These are phyloP conservation scores for Phytophthora europaea DNA, from an alignment of 352 stramenopile species.

Conservation along the genomic window DNA sequence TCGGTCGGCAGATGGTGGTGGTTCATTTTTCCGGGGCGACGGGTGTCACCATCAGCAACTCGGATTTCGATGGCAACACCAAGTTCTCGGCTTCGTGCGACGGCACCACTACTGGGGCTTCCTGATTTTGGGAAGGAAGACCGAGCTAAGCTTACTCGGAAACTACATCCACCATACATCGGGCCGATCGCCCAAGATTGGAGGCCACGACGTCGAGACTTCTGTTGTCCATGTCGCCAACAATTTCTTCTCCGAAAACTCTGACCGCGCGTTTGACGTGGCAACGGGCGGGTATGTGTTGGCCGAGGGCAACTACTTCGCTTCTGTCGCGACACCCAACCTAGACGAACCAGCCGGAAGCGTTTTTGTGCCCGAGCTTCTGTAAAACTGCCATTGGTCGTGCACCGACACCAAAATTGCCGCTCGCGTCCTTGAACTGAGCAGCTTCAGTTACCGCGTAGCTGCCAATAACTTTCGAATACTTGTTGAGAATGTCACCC, in stretches of 20 bases:
- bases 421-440: constrained; percentile 6
- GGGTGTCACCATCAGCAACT: constrained; percentile 38
- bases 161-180: constrained; percentile 46
- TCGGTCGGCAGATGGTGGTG: constrained; percentile 48
- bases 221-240: constrained; percentile 32
- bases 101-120: constrained; percentile 55
- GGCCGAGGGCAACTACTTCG: constrained; percentile 40
- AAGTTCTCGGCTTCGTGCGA: constrained; percentile 22
- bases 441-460: constrained; percentile 6
- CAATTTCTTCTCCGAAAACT: constrained; percentile 39
- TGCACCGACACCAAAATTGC: constrained; percentile 32
- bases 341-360: constrained; percentile 20
- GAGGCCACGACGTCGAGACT: constrained; percentile 13
- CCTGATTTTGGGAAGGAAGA: constrained; percentile 25
- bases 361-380: constrained; percentile 30
- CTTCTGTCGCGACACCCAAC: constrained; percentile 23
- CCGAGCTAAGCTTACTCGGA: constrained; percentile 28
- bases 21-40: constrained; percentile 25
- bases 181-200: constrained; percentile 47
- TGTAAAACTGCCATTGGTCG: constrained; percentile 29
- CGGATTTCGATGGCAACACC: constrained; percentile 27
- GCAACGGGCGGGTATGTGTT: constrained; percentile 23
- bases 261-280: constrained; percentile 34
- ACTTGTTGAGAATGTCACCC: too few species aligned
- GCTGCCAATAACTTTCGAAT: constrained; percentile 2